Evolutionary conservation across 179 eudicot species (phyloP), one percentile per base, ranked within the genome.

Genomic region (Silene coronaria): DNA sequence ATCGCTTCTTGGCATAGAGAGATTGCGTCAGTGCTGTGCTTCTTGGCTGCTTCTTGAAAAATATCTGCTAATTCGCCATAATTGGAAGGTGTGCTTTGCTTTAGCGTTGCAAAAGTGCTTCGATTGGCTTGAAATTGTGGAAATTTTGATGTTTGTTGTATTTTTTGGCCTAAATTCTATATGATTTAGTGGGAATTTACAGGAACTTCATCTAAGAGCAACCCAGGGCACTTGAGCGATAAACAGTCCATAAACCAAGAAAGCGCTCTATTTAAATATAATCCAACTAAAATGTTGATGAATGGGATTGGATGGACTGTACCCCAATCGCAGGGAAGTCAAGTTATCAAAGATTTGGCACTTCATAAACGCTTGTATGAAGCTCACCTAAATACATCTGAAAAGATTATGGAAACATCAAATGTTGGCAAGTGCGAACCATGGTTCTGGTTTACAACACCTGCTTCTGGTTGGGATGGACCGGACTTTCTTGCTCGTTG

Each of bases 11-110:
- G 97, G 99, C 59, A 93, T 95, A 81, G 97, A 95, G 88, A 89
- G 85, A 85, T 89, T 95, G 79, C 96, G 97, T 59, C 97, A 91
- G 69, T 88, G 93, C 77, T 92, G 97, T 87, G 85, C 96, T 77
- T 89, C 99, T 16, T 95, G 99, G 99, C 83, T 95, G 89, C 93
- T 92, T 84, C 90, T 95, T 76, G 99, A 95, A 81, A 93, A 93
- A 70, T 88, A 86, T 86, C 96, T 95, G 75, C 80, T 89, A 69
- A 83, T 87, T 70, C 77, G 65, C 65, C 88, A 92, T 80, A 87
- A 89, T 45, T 95, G 99, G 99, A 93, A 89, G 96, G 99, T 95
- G 75, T 60, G 28, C 32, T 62, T 48, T 76, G 82, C 32, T 59
- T 71, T 27, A 78, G 66, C 14, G 21, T 59, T 73, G 23, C 53